Evolutionary conservation across 2,329 filamentous ascomycete genomes (phyloP).

Genomic region (Exophiala sp.): DNA sequence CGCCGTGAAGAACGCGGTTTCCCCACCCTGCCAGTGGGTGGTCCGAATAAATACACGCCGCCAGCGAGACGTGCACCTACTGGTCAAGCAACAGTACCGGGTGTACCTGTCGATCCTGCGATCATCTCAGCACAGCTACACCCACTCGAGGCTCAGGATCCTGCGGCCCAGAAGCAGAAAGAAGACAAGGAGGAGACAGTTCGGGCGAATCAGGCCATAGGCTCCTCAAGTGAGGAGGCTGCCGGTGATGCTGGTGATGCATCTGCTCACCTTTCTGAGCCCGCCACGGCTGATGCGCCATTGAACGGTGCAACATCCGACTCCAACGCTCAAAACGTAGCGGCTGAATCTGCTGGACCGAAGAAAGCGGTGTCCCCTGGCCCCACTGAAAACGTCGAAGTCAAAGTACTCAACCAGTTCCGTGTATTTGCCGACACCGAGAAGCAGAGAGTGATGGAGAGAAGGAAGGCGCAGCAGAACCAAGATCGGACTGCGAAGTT

Average conservation of each 20-base stretch:
- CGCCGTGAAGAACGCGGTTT: constrained; percentile 61
- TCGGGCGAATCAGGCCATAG: neutral
- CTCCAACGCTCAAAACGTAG: constrained; percentile 33
- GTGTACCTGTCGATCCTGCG: constrained; percentile 78
- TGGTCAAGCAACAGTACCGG: constrained; percentile 67
- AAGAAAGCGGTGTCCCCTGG: constrained; percentile 47
- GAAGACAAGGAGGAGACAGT: constrained; percentile 30
- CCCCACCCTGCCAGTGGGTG: constrained; percentile 60
- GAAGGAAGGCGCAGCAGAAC: constrained; percentile 52
- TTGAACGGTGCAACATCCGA: constrained; percentile 5
- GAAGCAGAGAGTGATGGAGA: constrained; percentile 59
- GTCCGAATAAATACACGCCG: constrained; percentile 77
- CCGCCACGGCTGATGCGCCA: neutral
- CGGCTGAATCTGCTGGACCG: constrained; percentile 27
- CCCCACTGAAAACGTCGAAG: constrained; percentile 59
- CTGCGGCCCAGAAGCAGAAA: constrained; percentile 35
- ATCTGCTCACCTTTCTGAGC: neutral
- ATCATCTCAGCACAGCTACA: constrained; percentile 84
- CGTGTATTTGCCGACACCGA: constrained; percentile 61
- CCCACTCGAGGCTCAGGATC: constrained; percentile 42
- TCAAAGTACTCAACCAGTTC: constrained; percentile 60
- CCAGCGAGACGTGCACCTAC: constrained; percentile 80
- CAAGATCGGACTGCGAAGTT: constrained; percentile 88
- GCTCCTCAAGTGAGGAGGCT: constrained; percentile 5
- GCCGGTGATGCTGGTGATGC: neutral